Base-by-base conservation (phyloP, 2,329 filamentous ascomycete genomes). In the Fusarium sp. region DNA sequence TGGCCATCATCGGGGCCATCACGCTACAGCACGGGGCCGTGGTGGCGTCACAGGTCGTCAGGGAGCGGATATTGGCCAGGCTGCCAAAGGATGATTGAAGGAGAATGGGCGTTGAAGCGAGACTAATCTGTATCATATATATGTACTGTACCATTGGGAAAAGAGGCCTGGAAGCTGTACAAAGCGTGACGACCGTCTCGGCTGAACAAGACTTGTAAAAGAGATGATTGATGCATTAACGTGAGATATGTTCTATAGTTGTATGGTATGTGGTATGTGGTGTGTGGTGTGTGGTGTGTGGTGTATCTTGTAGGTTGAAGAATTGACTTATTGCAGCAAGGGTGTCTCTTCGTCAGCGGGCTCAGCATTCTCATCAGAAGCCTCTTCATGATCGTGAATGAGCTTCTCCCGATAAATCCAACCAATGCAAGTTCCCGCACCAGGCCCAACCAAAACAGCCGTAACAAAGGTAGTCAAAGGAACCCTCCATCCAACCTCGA, bases 1-100 rank as follows among this genome's bases (percentile, higher is more conserved):
- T 95, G 81, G 94, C 95, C 54, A 93, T 99, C 64, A 85, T 98
- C 52, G 96, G 96, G 24, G 96, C 96, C 13, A 84, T 99, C 62
- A 92, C 94, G n/a, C 85, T 99, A 79, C 94, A 98, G 82, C 91
- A 93, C 76, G 96, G 96, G 56, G 93, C 93, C 40, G 91, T 92
- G 52, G 89, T 93, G 64, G 95, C 96, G 67, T 92, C 91, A 73
- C 88, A 90, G 81, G 84, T 97, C 62, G 91, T 94, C 56, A 90
- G 91, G 80, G 93, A 98, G 76, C 91, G 92, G 82, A 92, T 98
- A 82, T 83, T 98, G 78, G 70, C 80, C 29, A 78, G 78, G 62
- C 64, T 83, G 67, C 67, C 73, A 18, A 75, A 77, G 60, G 70
- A 71, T 20, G 70, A 71, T 20, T 75, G 63, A 69, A n/a, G 47